Base-by-base conservation (phyloP, 805 yeast species). In the Metschnikowia drakensbergensis region DNA sequence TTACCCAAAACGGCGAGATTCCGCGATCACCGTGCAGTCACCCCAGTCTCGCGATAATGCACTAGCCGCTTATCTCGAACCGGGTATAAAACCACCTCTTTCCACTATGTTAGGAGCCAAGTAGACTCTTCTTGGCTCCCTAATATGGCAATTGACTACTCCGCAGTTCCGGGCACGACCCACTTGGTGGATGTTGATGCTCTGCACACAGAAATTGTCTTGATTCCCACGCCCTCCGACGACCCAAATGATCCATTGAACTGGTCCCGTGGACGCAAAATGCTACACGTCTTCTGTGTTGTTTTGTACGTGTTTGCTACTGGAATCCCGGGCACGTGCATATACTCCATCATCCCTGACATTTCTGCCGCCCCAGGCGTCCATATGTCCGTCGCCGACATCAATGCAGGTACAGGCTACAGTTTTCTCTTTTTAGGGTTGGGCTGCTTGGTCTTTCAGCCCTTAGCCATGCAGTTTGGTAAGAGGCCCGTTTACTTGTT, bases 171-270 rank as follows among this genome's bases (percentile, higher is more conserved):
- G 4, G 84, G 84, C 7, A 77, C 81, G 6, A 63, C 74, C 17
- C 76, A 74, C 46, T 64, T 80, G 30, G 76, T 80, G 35, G 82
- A 76, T 54, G 23, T 69, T 10, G 71, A 68, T 34, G 63, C 71
- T 66, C 57, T 61, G 28, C 47, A 51, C 26, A 55, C 63, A 7
- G 66, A 67, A 32, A 74, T 82, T 50, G 77, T 84, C 9, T 66
- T 83, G 38, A 75, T 81, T 39, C 89, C 90, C 30, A 79, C 79
- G 7, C 90, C 90, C 1, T 75, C 85, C 0, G 80, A 76, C 45
- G 82, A 83, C 52, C 86, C 88, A 6, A 79, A 83, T 54, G 90
- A 84, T 58, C 89, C 89, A 1, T 66, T 84, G 47, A 82, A 81
- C 57, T 84, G 89, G 89, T 47, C 78, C 1, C 62, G 57, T 25